Conservation (phyloP, 768 basidiomycete species). For the Amanita subjunquillea region DNA sequence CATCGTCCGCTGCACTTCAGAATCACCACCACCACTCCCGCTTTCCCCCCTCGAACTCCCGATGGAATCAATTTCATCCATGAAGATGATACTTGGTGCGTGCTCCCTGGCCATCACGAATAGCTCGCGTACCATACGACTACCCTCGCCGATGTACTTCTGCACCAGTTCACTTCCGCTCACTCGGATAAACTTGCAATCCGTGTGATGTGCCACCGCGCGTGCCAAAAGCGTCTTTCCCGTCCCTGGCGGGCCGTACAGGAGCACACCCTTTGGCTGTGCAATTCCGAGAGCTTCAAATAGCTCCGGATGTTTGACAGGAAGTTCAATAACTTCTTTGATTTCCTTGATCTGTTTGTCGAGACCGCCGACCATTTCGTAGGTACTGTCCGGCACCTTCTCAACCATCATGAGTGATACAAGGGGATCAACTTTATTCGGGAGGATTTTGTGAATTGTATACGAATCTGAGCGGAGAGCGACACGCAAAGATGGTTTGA, state of each 20-base stretch:
- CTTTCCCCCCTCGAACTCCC: slow-evolving; percentile 89
- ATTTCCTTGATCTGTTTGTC: slow-evolving; percentile 99
- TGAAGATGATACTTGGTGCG: slow-evolving; percentile 97
- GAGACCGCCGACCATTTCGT: slow-evolving; percentile 98
- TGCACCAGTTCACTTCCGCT: slow-evolving; percentile 91
- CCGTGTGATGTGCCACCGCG: slow-evolving; percentile 95
- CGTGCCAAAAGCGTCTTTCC: slow-evolving; percentile 93
- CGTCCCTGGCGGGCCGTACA: slow-evolving; percentile 94
- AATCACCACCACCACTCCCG: slow-evolving; percentile 82
- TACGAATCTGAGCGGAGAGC: slow-evolving; percentile 95
- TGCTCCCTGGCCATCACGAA: slow-evolving; percentile 99
- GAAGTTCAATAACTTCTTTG: slow-evolving; percentile 91
- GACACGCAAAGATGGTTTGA: slow-evolving; percentile 84
- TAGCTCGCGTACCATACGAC: slow-evolving; percentile 91
- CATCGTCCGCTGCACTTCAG: slow-evolving; percentile 88
- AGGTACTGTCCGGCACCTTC: slow-evolving; percentile 98
- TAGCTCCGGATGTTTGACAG: slow-evolving; percentile 95
- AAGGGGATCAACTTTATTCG: slow-evolving; percentile 96
- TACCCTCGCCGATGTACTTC: slow-evolving; percentile 97
- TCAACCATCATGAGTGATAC: slow-evolving; percentile 99
- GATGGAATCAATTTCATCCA: slow-evolving; percentile 99
- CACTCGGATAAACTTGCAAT: slow-evolving; percentile 96
- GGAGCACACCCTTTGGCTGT: slow-evolving; percentile 91
- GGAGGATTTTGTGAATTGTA: slow-evolving; percentile 92
- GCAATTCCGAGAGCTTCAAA: slow-evolving; percentile 96